Evolutionary conservation across 345 rosid species (phyloP).

Genomic region (Passiflora organensis): DNA sequence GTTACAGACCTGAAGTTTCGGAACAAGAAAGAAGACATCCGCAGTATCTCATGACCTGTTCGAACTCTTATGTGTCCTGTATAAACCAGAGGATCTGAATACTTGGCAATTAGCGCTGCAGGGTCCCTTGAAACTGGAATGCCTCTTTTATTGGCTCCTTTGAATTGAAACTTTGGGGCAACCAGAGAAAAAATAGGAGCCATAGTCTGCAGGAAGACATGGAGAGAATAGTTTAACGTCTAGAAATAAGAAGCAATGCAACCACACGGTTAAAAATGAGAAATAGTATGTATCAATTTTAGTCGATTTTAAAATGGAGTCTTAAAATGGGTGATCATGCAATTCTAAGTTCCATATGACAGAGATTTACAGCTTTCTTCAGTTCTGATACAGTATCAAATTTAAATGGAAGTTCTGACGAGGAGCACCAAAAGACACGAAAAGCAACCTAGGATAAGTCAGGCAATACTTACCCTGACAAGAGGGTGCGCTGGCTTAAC

Average conservation of each 20-base stretch:
- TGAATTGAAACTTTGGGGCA: slow-evolving; percentile 79
- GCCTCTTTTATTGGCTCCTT: slow-evolving; percentile 98
- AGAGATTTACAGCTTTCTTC: too few species aligned
- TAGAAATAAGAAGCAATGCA: not conserved
- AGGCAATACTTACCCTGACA: slow-evolving; percentile 57
- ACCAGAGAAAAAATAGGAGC: slow-evolving; percentile 88
- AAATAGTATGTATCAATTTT: too few species aligned
- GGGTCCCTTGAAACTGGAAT: slow-evolving; percentile 96
- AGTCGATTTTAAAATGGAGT: too few species aligned
- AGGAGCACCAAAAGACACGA: too few species aligned
- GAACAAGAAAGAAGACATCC: slow-evolving; percentile 67
- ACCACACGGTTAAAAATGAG: too few species aligned
- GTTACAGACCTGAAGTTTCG: slow-evolving; percentile 60
- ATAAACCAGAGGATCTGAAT: slow-evolving; percentile 90
- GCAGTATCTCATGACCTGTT: slow-evolving; percentile 89
- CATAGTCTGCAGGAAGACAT: slow-evolving; percentile 50
- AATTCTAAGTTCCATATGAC: not conserved
- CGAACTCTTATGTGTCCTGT: slow-evolving; percentile 96
- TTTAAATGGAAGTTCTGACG: not conserved
- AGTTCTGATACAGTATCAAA: not conserved
- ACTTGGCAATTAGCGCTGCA: slow-evolving; percentile 78
- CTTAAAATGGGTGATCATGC: too few species aligned
- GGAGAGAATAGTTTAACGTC: not conserved
- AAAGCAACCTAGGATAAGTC: too few species aligned
- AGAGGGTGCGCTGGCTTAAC: slow-evolving; percentile 96